These are phyloP conservation scores for Exophiala oligosperma DNA, from an alignment of 2,329 filamentous ascomycete genomes.

Conservation along the genomic window DNA sequence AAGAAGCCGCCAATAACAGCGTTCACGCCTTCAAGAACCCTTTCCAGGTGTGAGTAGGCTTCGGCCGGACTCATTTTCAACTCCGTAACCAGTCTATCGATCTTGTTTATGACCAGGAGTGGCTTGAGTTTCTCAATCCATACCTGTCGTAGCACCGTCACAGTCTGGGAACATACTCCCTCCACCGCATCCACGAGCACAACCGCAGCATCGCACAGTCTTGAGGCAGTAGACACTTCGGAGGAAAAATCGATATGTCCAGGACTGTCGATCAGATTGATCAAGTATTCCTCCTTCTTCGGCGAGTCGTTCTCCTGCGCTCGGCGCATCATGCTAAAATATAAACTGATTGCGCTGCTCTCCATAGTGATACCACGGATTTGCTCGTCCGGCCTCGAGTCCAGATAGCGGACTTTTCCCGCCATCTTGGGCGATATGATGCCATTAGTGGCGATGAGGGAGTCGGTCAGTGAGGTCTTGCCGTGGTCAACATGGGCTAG, in stretches of 20 bases:
- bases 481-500: constrained; percentile 97
- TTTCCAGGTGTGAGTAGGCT: constrained; percentile 84
- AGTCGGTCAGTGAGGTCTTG: constrained; percentile 95
- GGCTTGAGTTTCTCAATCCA: constrained; percentile 97
- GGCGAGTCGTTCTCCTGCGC: constrained; percentile 62
- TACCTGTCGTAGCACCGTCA: constrained; percentile 90
- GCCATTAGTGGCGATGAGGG: constrained; percentile 95
- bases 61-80: constrained; percentile 89
- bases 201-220: constrained; percentile 90
- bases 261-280: constrained; percentile 97
- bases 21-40: constrained; percentile 92
- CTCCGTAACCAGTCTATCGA: constrained; percentile 91
- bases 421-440: constrained; percentile 98
- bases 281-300: constrained; percentile 82
- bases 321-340: constrained; percentile 86
- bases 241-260: constrained; percentile 99
- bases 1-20: constrained; percentile 97
- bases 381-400: constrained; percentile 95
- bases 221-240: constrained; percentile 92
- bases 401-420: constrained; percentile 95
- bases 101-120: constrained; percentile 95
- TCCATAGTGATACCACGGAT: constrained; percentile 99
- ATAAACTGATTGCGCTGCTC: constrained; percentile 94
- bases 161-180: constrained; percentile 96
- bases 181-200: constrained; percentile 96